phyloP scores from a whole-genome alignment of 139 green algal species.

The Chlamydomonas sp. region DNA sequence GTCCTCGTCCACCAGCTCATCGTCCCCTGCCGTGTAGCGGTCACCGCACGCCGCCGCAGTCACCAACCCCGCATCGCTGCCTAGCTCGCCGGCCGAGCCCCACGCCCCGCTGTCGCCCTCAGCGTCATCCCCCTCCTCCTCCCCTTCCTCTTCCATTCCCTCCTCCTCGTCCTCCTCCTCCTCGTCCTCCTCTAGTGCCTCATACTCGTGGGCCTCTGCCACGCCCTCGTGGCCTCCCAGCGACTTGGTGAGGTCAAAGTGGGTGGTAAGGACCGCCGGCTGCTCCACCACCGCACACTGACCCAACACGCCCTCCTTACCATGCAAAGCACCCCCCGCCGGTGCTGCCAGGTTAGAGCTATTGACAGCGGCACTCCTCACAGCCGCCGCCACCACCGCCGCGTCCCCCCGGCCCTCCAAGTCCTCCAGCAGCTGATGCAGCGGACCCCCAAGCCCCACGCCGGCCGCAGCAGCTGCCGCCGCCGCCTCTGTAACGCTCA shows the following conservation, averaged over 20 bases:
- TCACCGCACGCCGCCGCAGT: neutral
- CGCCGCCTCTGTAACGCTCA: neutral
- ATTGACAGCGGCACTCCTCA: no score
- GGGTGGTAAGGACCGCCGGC: no score
- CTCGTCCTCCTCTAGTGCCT: no score
- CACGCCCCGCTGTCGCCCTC: neutral
- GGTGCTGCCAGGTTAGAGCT: neutral
- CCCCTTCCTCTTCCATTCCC: no score
- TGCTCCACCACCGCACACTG: no score
- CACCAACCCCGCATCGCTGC: neutral
- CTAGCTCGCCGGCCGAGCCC: neutral
- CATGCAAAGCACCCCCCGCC: neutral
- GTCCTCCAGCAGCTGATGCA: conserved; percentile 17
- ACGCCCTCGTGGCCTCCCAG: no score
- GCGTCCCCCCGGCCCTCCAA: neutral
- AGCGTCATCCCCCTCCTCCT: no score
- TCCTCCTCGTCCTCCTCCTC: no score
- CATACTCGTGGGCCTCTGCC: no score
- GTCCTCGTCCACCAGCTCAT: neutral
- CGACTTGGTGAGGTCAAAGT: no score
- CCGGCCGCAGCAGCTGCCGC: conserved; percentile 2
- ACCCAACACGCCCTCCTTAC: no score
- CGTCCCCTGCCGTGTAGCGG: neutral
- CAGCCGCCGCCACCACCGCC: neutral
- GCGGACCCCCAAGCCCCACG: neutral